Conservation (phyloP, 2,329 filamentous ascomycete species). For the Fusarium haematococcum region DNA sequence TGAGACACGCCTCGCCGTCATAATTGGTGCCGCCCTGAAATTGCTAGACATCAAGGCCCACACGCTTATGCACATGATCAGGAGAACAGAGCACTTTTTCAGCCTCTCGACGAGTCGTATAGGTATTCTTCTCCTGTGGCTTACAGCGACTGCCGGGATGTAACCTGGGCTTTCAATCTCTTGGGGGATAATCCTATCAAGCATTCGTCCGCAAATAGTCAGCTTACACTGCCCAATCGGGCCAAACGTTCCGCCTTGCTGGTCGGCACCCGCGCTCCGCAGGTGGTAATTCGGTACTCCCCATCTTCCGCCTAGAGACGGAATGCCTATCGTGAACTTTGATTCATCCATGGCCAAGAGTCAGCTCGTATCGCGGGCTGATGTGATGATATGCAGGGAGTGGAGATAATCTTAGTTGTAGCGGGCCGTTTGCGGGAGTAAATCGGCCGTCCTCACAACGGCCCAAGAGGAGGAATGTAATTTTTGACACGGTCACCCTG, state of each 20-base stretch:
- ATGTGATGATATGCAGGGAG: conserved; percentile 2
- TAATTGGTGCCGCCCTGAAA: neutral
- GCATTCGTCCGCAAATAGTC: neutral
- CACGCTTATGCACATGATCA: conserved; percentile 2
- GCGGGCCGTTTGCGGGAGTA: neutral
- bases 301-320: neutral
- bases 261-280: neutral
- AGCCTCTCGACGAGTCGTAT: neutral
- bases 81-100: neutral
- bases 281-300: neutral
- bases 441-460: neutral
- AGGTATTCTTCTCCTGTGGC: neutral
- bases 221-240: neutral
- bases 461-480: neutral
- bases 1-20: neutral
- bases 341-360: neutral
- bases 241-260: neutral
- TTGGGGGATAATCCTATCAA: neutral
- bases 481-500: neutral
- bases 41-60: neutral
- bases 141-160: neutral
- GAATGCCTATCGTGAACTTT: neutral
- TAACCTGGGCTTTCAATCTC: neutral
- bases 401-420: neutral
- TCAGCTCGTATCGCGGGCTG: neutral